phyloP scores from a whole-genome alignment of 164 flowering plant genomes.

The Stephania japonica region DNA sequence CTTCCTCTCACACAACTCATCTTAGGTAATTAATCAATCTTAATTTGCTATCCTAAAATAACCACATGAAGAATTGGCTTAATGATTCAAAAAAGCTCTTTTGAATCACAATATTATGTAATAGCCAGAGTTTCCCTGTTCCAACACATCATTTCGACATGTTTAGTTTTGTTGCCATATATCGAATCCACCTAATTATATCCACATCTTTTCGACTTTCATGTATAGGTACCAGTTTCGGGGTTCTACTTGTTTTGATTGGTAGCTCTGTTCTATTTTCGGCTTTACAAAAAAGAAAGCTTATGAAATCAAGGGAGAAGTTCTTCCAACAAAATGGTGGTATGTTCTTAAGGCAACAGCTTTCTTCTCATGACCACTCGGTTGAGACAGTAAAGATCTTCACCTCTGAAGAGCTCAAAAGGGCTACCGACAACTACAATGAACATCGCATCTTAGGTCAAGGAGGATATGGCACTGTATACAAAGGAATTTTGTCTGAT shows the following conservation, averaged over 20 bases:
- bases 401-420: neutral
- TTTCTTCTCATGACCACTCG: neutral
- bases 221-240: neutral
- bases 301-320: neutral
- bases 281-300: neutral
- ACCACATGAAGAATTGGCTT: neutral
- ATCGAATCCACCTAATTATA: too few relatives aligned
- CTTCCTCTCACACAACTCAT: neutral
- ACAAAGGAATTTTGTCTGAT: neutral
- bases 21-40: neutral
- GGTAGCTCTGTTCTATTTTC: neutral
- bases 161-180: too few relatives aligned
- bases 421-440: neutral
- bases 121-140: neutral
- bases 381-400: neutral
- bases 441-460: neutral
- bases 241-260: neutral
- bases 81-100: too few relatives aligned
- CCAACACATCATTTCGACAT: neutral
- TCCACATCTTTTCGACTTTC: neutral
- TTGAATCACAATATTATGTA: neutral
- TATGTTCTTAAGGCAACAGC: neutral
- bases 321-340: slow-evolving; percentile 10
- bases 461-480: neutral
- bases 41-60: neutral